These are phyloP conservation scores for Neodidymelliopsis sp. DNA, from an alignment of 2,329 filamentous ascomycete genomes.

Conservation along the genomic window DNA sequence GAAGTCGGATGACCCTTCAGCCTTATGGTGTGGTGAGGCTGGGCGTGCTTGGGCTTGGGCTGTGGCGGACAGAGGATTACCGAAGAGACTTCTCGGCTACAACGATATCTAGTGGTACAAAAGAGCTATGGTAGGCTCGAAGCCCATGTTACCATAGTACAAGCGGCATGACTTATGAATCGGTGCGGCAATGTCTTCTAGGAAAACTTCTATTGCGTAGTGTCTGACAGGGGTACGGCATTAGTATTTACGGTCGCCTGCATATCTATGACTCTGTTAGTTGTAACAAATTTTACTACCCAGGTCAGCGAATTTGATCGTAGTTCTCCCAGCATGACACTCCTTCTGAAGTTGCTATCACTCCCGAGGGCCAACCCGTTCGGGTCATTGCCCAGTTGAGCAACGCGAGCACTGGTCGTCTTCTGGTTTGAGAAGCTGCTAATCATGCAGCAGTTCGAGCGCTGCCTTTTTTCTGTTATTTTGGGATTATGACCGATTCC, in stretches of 20 bases:
- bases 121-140: not conserved
- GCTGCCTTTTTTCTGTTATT: too few relatives aligned
- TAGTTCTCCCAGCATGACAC: too few relatives aligned
- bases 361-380: too few relatives aligned
- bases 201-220: not conserved
- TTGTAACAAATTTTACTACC: too few relatives aligned
- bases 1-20: constrained; percentile 58
- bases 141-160: constrained; percentile 29
- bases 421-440: too few relatives aligned
- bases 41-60: constrained; percentile 59
- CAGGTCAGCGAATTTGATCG: too few relatives aligned
- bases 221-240: constrained; percentile 8
- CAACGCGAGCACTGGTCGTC: too few relatives aligned
- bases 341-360: not conserved
- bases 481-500: too few relatives aligned
- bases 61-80: constrained; percentile 53
- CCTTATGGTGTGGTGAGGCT: constrained; percentile 59
- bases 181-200: constrained; percentile 4
- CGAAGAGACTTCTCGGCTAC: constrained; percentile 58
- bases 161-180: constrained; percentile 27
- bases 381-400: too few relatives aligned
- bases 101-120: constrained; percentile 54
- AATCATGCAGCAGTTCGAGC: too few relatives aligned
- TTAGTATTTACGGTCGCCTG: constrained; percentile 12
- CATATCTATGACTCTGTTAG: constrained; percentile 11